Evolutionary conservation across 345 rosid species (phyloP), one percentile per base, ranked within the genome.

Genomic region (Salix viminalis): DNA sequence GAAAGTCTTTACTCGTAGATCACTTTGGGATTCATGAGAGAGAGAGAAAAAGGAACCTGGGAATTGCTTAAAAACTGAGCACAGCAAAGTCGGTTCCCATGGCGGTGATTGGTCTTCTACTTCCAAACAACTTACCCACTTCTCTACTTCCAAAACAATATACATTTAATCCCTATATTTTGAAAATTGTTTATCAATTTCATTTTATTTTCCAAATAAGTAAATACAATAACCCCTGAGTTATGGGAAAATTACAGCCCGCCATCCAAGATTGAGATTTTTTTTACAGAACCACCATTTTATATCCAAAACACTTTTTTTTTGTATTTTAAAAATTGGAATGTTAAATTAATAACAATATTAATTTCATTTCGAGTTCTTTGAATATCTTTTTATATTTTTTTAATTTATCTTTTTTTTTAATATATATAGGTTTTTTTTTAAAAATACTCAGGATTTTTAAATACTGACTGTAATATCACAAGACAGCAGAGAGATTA

Each of bases 51-150:
- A 19, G 15, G 46, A 54, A 86, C 85, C 86, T 74, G 86, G 69
- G 73, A 71, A 72, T 23, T 14, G 66, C 13, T 48, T 6, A 60
- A 24, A 54, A 64, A 67, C 54, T 48, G 66, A 62, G 71, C 60
- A 16, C 77, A 83, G 56, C 46, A 76, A 66, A 78, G 74, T 39
- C 69, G 7, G 50, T 71, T 74, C 65, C 77, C 71, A 75, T 58
- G 73, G 80, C 44, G 10, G 65, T 67, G 54, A 80, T 39, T 18
- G 79, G 78, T 8, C 78, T 58, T 77, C 32, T 77, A 56, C 21
- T 12, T 67, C 7, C 21, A 6, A 16, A 2, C 28, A 2, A n/a
- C 1, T 56, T n/a, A n/a, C 62, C 10, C 12, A 9, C 28, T 8
- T 26, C 62, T 18, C 23, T 18, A 18, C n/a, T 50, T 50, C 18